Evolutionary conservation across 441 rosid species (phyloP), one percentile per base, ranked within the genome.

Genomic region (Gossypium schwendimanii): DNA sequence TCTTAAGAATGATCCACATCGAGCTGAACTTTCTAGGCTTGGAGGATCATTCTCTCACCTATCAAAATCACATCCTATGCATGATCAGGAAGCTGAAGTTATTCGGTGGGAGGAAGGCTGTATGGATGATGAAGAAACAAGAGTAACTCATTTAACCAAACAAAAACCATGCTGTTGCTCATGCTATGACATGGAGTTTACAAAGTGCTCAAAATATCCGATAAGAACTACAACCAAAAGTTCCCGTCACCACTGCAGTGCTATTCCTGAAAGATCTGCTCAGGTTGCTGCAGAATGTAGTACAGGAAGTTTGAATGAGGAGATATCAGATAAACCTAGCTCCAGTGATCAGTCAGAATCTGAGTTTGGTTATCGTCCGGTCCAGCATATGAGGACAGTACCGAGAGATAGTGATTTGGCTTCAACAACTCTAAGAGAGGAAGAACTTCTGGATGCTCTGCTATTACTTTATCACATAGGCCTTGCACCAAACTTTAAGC

Each of bases 91-190:
- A 78, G 80, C 75, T 39, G 98, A 90, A 81, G 82, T 87, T 52
- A 85, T 95, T 78, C 89, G 75, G 80, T 95, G 98, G 99, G 97
- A 93, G 79, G 99, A 95, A 91, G 98, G 97, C 65, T 89, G 88
- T 81, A 79, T 89, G 95, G 98, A 95, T 82, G 98, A 87, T 69
- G 91, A 89, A 78, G 90, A 86, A 73, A 82, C 81, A 69, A 87
- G 91, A 79, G 86, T 91, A 59, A 89, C 97, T 60, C 99, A 95
- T 80, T 82, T 74, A 58, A 90, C 97, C 36, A 69, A 73, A 67
- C 91, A 83, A 81, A 95, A 91, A 79, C 99, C 99, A 53, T 95
- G 98, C 81, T 95, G 99, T 81, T 95, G 99, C 84, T 87, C 91
- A 71, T 83, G 85, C 82, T 84, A 81, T 81, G 97, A 95, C 57